Evolutionary conservation across 352 stramenopile species (phyloP).

Genomic region (Plasmopara viticola): DNA sequence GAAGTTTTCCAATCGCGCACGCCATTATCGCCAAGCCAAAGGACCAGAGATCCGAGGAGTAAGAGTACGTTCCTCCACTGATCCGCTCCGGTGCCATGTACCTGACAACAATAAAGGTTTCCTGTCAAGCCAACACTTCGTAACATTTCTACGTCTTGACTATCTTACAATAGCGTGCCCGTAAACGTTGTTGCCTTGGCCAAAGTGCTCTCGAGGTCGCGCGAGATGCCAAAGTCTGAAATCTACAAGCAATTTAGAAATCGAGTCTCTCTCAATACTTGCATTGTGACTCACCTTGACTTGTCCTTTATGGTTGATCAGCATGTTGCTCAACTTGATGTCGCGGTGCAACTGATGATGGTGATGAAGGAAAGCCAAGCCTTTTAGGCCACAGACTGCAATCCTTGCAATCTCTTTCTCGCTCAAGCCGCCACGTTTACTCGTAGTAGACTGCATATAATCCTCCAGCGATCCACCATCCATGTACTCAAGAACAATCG

Average conservation of each 20-base stretch:
- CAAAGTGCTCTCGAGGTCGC: conserved; percentile 76
- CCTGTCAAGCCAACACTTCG: neutral
- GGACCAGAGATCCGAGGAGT: conserved; percentile 80
- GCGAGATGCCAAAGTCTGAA: conserved; percentile 81
- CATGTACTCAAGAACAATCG: conserved; percentile 94
- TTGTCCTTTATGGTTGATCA: conserved; percentile 79
- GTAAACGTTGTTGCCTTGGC: conserved; percentile 87
- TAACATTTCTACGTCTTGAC: neutral
- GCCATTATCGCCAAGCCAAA: conserved; percentile 81
- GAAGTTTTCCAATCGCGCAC: conserved; percentile 80
- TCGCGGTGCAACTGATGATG: conserved; percentile 90
- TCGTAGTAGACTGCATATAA: conserved; percentile 34
- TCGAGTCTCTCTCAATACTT: neutral
- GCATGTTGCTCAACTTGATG: conserved; percentile 94
- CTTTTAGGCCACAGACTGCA: conserved; percentile 67
- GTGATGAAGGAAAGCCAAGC: conserved; percentile 84
- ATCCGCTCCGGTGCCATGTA: conserved; percentile 94
- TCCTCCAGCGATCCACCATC: conserved; percentile 87
- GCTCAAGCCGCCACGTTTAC: conserved; percentile 20
- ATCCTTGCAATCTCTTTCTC: conserved; percentile 82
- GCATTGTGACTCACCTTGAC: conserved; percentile 49
- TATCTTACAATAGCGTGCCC: conserved; percentile 79
- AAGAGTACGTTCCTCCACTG: conserved; percentile 86
- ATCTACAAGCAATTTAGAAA: conserved; percentile 32
- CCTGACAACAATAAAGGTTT: conserved; percentile 9